phyloP scores from a whole-genome alignment of 2,329 filamentous ascomycete genomes.

The Beauveria brongniartii region DNA sequence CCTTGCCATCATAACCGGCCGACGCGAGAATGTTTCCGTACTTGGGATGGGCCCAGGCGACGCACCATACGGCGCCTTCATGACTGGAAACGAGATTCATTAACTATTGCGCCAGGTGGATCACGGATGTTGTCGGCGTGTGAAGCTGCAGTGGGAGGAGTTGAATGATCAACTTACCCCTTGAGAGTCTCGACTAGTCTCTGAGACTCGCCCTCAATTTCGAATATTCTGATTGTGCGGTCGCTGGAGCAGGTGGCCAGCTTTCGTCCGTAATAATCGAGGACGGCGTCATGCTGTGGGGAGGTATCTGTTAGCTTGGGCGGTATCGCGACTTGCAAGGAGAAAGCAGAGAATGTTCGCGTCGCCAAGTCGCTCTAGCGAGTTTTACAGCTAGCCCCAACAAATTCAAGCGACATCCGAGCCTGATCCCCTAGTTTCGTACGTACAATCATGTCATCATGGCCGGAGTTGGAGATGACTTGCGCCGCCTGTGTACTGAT shows the following conservation, averaged over 20 bases:
- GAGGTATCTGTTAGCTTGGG: constrained; percentile 16
- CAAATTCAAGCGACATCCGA: not conserved
- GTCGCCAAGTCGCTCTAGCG: not conserved
- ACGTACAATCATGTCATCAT: constrained; percentile 99
- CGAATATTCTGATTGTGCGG: constrained; percentile 98
- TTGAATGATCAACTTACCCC: constrained; percentile 52
- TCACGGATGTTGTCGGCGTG: not conserved
- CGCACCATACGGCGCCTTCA: constrained; percentile 95
- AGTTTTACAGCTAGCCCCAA: not conserved
- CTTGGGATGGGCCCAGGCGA: constrained; percentile 96
- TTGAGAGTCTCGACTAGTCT: constrained; percentile 87
- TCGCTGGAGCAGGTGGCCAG: constrained; percentile 97
- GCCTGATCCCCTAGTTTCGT: constrained; percentile 1
- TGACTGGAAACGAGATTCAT: constrained; percentile 49
- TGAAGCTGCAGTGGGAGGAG: not conserved
- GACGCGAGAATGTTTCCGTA: constrained; percentile 97
- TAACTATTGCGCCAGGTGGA: constrained; percentile 13
- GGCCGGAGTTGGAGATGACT: constrained; percentile 43
- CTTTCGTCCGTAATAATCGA: constrained; percentile 96
- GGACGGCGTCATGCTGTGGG: constrained; percentile 82
- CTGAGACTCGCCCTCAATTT: constrained; percentile 90
- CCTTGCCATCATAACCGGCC: constrained; percentile 93
- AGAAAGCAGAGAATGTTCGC: not conserved
- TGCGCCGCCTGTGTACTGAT: constrained; percentile 28
- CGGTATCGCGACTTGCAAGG: constrained; percentile 1